These are phyloP conservation scores for Vaccinium macrocarpon DNA, from an alignment of 148 eudicot genomes.

Conservation along the genomic window DNA sequence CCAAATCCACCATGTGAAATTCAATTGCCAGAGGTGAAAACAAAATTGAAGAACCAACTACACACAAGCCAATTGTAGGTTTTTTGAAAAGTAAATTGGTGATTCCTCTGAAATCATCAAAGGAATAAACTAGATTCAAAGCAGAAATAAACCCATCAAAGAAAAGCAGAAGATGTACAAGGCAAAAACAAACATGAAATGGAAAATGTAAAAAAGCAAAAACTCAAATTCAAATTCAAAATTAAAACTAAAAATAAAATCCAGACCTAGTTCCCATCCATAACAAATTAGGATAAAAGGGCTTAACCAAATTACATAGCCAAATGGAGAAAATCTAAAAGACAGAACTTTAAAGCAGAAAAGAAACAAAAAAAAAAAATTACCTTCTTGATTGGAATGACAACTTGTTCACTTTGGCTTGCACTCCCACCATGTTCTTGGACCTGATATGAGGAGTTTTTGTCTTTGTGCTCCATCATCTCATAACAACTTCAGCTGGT, in stretches of 20 bases:
- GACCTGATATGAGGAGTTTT: conserved; percentile 13
- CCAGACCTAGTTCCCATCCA: neutral
- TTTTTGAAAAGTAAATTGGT: neutral
- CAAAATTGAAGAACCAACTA: neutral
- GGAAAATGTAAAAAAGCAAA: neutral
- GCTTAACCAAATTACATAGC: neutral
- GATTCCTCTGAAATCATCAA: neutral
- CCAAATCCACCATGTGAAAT: neutral
- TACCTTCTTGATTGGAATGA: conserved; percentile 32
- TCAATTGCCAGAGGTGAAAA: neutral
- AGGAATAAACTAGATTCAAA: neutral
- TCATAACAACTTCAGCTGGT: neutral
- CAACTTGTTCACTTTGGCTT: conserved; percentile 10
- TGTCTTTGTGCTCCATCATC: conserved; percentile 38
- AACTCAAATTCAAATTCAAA: neutral
- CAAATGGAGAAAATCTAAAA: neutral
- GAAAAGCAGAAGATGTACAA: neutral
- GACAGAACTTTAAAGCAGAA: neutral
- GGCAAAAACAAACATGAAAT: neutral
- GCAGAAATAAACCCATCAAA: neutral
- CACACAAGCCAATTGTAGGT: neutral
- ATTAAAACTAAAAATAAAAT: neutral
- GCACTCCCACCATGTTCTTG: conserved; percentile 19
- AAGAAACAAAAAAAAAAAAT: neutral
- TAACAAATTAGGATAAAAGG: too few relatives aligned